Conservation (phyloP, 1,139 yeast genomes). For the Arxiozyma slooffiae region DNA sequence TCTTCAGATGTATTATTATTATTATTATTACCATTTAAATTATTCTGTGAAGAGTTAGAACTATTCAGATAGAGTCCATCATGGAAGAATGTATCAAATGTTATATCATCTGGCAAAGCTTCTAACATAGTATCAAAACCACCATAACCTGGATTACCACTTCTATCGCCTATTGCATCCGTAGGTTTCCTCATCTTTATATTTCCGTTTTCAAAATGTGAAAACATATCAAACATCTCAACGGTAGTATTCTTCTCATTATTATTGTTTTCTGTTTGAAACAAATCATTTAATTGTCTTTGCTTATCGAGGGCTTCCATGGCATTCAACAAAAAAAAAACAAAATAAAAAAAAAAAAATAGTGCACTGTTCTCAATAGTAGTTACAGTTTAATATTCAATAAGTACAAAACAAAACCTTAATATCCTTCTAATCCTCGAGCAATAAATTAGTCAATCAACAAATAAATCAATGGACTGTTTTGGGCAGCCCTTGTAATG, state of each 20-base stretch:
- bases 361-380: not conserved
- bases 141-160: slow-evolving; percentile 1
- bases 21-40: slow-evolving; percentile 2
- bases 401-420: not conserved
- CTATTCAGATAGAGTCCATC: slow-evolving; percentile 1
- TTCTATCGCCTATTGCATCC: not conserved
- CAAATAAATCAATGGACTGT: too few relatives aligned
- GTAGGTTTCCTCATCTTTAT: not conserved
- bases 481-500: too few relatives aligned
- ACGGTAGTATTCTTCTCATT: not conserved
- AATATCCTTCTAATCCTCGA: not conserved
- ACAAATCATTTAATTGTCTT: not conserved
- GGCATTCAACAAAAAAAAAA: not conserved
- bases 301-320: not conserved
- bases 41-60: slow-evolving; percentile 1
- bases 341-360: too few relatives aligned
- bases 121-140: slow-evolving; percentile 30
- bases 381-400: not conserved
- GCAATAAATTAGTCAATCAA: not conserved
- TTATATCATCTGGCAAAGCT: slow-evolving; percentile 28
- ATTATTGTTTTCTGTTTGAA: not conserved
- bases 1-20: slow-evolving; percentile 2
- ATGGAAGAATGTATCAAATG: slow-evolving; percentile 10
- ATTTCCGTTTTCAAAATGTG: not conserved
- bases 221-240: slow-evolving; percentile 1